Percentiles rank a stretch among this genome's conserved stretches.
Evolutionary conservation across 2,329 filamentous ascomycete genomes (phyloP).

Genomic region (Neofusicoccum cordaticola): DNA sequence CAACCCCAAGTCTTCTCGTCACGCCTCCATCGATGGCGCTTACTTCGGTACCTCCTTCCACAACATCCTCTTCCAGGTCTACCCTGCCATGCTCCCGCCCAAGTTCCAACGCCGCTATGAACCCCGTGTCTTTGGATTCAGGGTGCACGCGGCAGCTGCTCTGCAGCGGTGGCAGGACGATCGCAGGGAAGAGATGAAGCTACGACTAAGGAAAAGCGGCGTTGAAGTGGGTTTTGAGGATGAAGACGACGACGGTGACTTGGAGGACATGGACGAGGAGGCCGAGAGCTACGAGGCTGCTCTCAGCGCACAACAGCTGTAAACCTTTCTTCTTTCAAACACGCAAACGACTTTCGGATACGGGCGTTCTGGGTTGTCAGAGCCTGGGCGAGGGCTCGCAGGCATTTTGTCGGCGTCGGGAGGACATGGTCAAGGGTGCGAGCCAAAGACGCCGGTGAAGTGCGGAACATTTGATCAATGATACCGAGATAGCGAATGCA

Average conservation of each 20-base stretch:
- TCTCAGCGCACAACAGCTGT: slow-evolving; percentile 4
- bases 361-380: slow-evolving; percentile 7
- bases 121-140: slow-evolving; percentile 91
- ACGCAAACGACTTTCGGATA: not conserved
- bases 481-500: slow-evolving; percentile 14
- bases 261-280: slow-evolving; percentile 54
- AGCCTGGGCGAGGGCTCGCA: slow-evolving; percentile 12
- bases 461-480: slow-evolving; percentile 7
- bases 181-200: slow-evolving; percentile 77
- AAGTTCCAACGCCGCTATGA: slow-evolving; percentile 86
- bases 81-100: slow-evolving; percentile 80
- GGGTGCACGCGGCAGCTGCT: slow-evolving; percentile 84
- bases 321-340: not conserved
- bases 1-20: slow-evolving; percentile 95
- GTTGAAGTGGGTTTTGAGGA: slow-evolving; percentile 80
- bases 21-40: slow-evolving; percentile 91
- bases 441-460: slow-evolving; percentile 6
- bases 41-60: slow-evolving; percentile 99
- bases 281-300: slow-evolving; percentile 22
- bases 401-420: slow-evolving; percentile 17
- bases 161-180: slow-evolving; percentile 87
- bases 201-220: slow-evolving; percentile 64
- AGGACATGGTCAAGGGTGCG: not conserved
- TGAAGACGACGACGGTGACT: slow-evolving; percentile 59
- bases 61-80: slow-evolving; percentile 98